Percentiles rank a stretch among this genome's conserved stretches.
phyloP scores from a whole-genome alignment of 495 filamentous ascomycete genomes.

The Cercophora sp. region DNA sequence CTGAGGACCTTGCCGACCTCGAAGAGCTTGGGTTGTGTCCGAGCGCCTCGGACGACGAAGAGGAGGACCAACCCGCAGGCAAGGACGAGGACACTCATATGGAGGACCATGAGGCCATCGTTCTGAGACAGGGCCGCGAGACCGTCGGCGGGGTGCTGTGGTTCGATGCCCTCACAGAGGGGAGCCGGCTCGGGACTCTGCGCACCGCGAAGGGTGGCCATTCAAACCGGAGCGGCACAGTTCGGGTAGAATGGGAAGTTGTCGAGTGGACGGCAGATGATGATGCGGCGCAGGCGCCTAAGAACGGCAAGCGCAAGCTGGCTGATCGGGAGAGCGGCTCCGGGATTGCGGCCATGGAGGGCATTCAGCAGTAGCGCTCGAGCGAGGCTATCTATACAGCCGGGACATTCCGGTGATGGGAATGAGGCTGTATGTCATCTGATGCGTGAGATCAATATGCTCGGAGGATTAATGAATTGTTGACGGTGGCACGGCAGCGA shows the following conservation, averaged over 20 bases:
- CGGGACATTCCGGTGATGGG: background rate
- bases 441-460: background rate
- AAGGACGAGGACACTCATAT: constrained; percentile 11
- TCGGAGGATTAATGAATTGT: background rate
- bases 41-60: constrained; percentile 34
- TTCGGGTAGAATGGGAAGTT: constrained; percentile 77
- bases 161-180: constrained; percentile 77
- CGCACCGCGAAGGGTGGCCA: constrained; percentile 56
- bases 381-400: background rate
- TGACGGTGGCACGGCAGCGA: background rate
- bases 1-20: constrained; percentile 61
- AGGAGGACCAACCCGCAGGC: constrained; percentile 27
- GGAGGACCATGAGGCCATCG: constrained; percentile 6
- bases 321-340: constrained; percentile 32
- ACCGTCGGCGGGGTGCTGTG: constrained; percentile 60
- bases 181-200: constrained; percentile 65
- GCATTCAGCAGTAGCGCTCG: constrained; percentile 12
- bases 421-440: background rate
- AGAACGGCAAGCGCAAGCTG: constrained; percentile 51
- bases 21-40: constrained; percentile 66
- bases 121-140: constrained; percentile 27
- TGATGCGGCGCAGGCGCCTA: constrained; percentile 42
- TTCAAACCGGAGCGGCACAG: constrained; percentile 53
- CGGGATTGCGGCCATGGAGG: constrained; percentile 16
- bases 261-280: constrained; percentile 67